Evolutionary conservation across 169 alveolate species (phyloP), one percentile per base, ranked within the genome.

Genomic region (Plasmodium cynomolgi): DNA sequence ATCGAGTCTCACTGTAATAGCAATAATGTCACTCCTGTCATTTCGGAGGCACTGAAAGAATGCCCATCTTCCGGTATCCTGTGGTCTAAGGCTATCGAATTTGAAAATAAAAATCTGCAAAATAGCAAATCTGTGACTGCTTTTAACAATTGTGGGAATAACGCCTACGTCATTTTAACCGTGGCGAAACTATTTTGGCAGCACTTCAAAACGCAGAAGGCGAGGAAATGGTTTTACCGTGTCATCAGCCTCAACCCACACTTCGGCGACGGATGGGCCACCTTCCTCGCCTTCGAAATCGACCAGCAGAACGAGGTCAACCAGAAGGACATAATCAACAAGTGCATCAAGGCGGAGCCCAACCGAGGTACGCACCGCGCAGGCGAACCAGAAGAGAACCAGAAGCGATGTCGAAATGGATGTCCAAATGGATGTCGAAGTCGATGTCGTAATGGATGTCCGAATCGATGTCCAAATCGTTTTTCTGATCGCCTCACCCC

Each of bases 221-320:
- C 99, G 15, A 97, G 99, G 72, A 98, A 97, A 94, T 99, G 99
- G 99, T 95, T 98, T 93, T 97, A 98, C 84, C 97, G 98, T 71
- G 99, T 99, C 2, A 95, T 98, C 34, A 97, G 98, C n/a, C 92
- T 98, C 47, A 98, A 97, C 92, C 97, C 98, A 11, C 93, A 97
- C 73, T 90, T 98, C 62, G 99, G 99, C 20, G 99, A 98, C 88
- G 98, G 99, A 11, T 99, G 99, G 99, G 99, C 99, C 9, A 97
- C 98, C 37, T 97, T 96, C 54, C 95, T 98, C 74, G 99, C 98
- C 29, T 98, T 98, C 84, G 99, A 98, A 86, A 96, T 98, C 79
- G 98, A 97, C 77, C 85, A 96, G 50, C 99, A 98, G 29, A 93
- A 93, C 47, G 97, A 96, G 75, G 94, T 93, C 72, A 93, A 96